Base-by-base conservation (phyloP, 441 rosid species). In the California macrophylla region DNA sequence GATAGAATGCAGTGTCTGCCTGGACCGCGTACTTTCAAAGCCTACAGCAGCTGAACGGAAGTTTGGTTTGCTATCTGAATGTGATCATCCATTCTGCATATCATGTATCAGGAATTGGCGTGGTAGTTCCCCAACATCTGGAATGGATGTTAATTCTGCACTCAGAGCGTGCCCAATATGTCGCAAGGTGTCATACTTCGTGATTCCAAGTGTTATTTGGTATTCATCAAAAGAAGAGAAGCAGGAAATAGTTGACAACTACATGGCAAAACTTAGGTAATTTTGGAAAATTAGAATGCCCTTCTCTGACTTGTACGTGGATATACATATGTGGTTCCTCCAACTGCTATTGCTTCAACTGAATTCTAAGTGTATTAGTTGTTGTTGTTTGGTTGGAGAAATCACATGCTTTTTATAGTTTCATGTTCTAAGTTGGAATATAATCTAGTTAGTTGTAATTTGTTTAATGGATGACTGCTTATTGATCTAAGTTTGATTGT, bases 51-150 rank as follows among this genome's bases (percentile, higher is more conserved):
- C 93, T 73, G 99, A 95, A 74, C 81, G 98, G 30, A 92, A 90
- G 85, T 94, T 94, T 73, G 98, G 99, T 52, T 70, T 92, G 72
- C 84, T 94, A 21, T 88, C 98, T 3, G 99, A 94, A 78, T 92
- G 99, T 69, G 94, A 94, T 84, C 99, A 94, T 85, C 93, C 99
- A 38, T 94, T 94, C 77, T 94, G 99, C 76, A 86, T 94, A 72
- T 88, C 91, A 2, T 94, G 99, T 50, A 95, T 95, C 76, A 84
- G 99, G 74, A 92, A 90, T 73, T 95, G 99, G 99, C 96, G 99
- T 25, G 84, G 87, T 66, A 92, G 91, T 78, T 85, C 97, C 50
- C 93, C 96, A 50, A 82, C 91, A 28, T 86, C 96, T 15, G 96
- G 98, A 71, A 84, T 89, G 96, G 97, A 95, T 78, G 86, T 89